Percentiles rank a stretch among this genome's conserved stretches.
phyloP scores from a whole-genome alignment of 2,329 filamentous ascomycete genomes.

The Lithohypha guttulata region DNA sequence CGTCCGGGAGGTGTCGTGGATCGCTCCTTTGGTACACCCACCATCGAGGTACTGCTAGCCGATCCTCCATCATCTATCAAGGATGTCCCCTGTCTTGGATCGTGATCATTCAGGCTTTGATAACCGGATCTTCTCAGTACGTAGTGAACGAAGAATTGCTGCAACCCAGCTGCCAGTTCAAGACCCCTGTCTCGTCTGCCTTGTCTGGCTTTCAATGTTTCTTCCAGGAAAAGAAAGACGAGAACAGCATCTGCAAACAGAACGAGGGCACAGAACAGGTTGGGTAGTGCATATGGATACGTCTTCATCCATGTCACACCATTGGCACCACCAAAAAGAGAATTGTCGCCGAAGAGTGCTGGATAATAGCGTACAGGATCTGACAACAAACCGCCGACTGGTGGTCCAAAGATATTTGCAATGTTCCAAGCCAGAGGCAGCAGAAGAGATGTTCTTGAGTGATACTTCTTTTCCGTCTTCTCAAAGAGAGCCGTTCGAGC shows the following conservation, averaged over 20 bases:
- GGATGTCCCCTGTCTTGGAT: background rate
- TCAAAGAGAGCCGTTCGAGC: conserved; percentile 64
- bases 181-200: conserved; percentile 20
- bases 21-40: background rate
- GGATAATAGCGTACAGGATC: conserved; percentile 57
- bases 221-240: conserved; percentile 55
- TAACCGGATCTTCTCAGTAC: conserved; percentile 16
- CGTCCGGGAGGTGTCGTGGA: background rate
- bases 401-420: conserved; percentile 43
- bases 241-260: conserved; percentile 44
- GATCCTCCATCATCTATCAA: conserved; percentile 5
- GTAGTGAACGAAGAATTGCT: conserved; percentile 10
- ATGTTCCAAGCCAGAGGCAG: conserved; percentile 58
- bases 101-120: conserved; percentile 11
- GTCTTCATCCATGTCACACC: conserved; percentile 51
- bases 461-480: conserved; percentile 59
- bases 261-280: conserved; percentile 52
- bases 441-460: conserved; percentile 46
- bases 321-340: conserved; percentile 43
- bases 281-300: conserved; percentile 60
- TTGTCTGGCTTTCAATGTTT: conserved; percentile 28
- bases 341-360: conserved; percentile 48
- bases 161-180: conserved; percentile 17
- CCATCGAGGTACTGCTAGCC: conserved; percentile 9
- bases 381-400: conserved; percentile 56